A percentile compares a stretch with the other conserved stretches of the same genome.
phyloP scores from a whole-genome alignment of 768 basidiomycete genomes.

The Ramaria sp. region DNA sequence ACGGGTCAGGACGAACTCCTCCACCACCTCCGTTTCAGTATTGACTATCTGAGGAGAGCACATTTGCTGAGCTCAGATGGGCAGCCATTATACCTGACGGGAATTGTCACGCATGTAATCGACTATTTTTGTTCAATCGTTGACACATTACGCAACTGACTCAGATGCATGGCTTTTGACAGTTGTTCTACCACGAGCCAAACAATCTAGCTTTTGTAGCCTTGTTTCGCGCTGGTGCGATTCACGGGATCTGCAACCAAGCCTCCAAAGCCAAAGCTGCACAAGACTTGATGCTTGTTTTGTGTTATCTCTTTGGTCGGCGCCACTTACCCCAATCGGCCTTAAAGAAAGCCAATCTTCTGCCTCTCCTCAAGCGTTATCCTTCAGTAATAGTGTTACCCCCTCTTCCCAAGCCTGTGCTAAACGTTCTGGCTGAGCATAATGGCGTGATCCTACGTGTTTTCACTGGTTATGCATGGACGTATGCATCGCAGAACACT shows the following conservation, averaged over 20 bases:
- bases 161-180: neutral
- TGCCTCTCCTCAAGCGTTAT: constrained; percentile 28
- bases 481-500: constrained; percentile 32
- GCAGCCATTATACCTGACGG: constrained; percentile 47
- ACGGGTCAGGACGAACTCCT: constrained; percentile 45
- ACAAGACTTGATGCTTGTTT: constrained; percentile 39
- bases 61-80: constrained; percentile 43
- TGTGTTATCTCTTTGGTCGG: constrained; percentile 61
- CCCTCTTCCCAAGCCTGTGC: constrained; percentile 30
- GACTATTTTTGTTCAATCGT: neutral
- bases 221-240: constrained; percentile 43
- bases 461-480: constrained; percentile 45
- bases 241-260: constrained; percentile 46
- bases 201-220: constrained; percentile 56
- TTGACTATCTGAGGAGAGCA: constrained; percentile 56
- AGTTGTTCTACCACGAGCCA: constrained; percentile 44
- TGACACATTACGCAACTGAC: neutral
- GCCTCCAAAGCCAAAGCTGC: constrained; percentile 28
- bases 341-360: constrained; percentile 26
- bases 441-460: constrained; percentile 37
- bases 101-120: constrained; percentile 42
- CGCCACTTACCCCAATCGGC: constrained; percentile 38
- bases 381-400: constrained; percentile 50
- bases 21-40: constrained; percentile 58
- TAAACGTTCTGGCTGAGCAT: constrained; percentile 32